Conservation (phyloP, 495 filamentous ascomycete genomes). For the Aspergillus egyptiacus region DNA sequence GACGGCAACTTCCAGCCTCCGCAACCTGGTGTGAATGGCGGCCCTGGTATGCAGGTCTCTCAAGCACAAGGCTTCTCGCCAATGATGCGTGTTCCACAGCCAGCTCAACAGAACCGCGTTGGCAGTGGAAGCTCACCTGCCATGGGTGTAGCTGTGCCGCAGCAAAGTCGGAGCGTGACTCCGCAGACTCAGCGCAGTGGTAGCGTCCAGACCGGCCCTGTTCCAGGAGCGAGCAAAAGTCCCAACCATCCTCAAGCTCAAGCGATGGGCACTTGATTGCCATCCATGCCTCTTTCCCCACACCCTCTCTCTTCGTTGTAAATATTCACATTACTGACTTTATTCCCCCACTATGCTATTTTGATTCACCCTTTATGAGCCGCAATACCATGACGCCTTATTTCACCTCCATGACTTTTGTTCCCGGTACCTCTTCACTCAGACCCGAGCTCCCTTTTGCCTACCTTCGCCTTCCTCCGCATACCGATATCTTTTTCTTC, state of each 20-base stretch:
- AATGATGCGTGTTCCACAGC: conserved; percentile 65
- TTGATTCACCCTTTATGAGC: not conserved
- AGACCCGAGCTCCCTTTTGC: not conserved
- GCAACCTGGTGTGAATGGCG: conserved; percentile 30
- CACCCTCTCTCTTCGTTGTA: conserved; percentile 28
- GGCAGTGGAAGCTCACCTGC: conserved; percentile 35
- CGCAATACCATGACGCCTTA: not conserved
- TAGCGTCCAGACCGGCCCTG: conserved; percentile 34
- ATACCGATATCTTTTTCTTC: not conserved
- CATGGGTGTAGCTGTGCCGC: conserved; percentile 36
- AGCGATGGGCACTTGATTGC: conserved; percentile 31
- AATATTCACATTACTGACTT: conserved; percentile 26
- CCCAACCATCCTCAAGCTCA: conserved; percentile 43
- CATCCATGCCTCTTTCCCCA: not conserved
- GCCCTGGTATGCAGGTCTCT: conserved; percentile 37
- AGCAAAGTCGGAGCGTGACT: conserved; percentile 43
- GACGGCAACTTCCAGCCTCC: conserved; percentile 37
- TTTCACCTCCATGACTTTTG: not conserved
- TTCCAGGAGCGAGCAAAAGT: conserved; percentile 37
- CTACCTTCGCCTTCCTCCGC: not conserved
- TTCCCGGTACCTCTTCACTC: not conserved
- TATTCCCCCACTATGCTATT: conserved; percentile 3
- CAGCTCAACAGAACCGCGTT: conserved; percentile 38
- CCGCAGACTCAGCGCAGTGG: conserved; percentile 46
- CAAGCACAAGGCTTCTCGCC: conserved; percentile 66